Evolutionary conservation across 2,329 filamentous ascomycete species (phyloP), one percentile per base, ranked within the genome.

Genomic region (Fusarium aywerte): DNA sequence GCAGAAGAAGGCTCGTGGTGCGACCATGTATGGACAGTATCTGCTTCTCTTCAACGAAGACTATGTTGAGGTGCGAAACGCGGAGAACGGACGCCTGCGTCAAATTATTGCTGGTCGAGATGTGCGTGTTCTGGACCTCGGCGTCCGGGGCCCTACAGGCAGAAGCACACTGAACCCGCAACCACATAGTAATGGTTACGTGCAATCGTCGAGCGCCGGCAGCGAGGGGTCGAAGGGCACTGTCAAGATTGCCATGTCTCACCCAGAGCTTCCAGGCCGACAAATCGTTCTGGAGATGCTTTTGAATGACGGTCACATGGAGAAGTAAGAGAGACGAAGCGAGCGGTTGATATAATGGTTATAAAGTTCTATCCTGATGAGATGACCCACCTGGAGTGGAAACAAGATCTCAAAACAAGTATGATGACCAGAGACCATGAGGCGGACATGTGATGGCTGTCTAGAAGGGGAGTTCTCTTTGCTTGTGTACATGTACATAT

Each of bases 41-140:
- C 86, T 99, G 6, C 83, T 99, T 9, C 87, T 99, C 6, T 97
- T 98, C 81, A 96, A 97, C 77, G 90, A 92, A 21, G 95, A 98
- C 78, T 99, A 98, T 71, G 93, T 99, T 45, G 96, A 99, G 81
- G 93, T 99, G 52, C 88, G 96, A 54, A 98, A 99, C 73, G 96
- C 96, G 18, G 93, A 97, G 81, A 98, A 98, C 74, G 96, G 96
- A 1, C 87, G 96, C 20, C 79, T 99, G 66, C 87, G 96, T 72
- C 96, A 99, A 81, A 96, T 99, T 59, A 97, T 99, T 70, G 90
- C 93, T 0, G 96, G 96, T 0, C 85, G 92, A 65, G 94, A 97
- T 74, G 93, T 99, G 47, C 90, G 91, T 67, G 93, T 94, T 71
- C 84, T 99, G 11, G 96, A 99, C 76, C 93, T 96, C 74, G 93